phyloP scores from a whole-genome alignment of 2,329 filamentous ascomycete genomes.

The Thelonectria rubi region DNA sequence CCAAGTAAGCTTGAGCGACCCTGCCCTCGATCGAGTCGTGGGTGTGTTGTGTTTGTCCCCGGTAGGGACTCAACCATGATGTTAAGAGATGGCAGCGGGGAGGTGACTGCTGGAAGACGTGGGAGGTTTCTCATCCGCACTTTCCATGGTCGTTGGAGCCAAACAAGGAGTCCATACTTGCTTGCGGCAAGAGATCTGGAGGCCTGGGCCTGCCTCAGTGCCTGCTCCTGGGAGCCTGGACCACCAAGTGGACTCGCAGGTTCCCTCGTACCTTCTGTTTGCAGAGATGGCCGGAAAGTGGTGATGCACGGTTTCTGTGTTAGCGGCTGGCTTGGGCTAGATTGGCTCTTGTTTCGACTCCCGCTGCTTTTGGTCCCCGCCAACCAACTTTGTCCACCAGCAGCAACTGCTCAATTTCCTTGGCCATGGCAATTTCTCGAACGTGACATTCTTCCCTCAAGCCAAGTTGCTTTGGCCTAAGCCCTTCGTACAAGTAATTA shows the following conservation, averaged over 20 bases:
- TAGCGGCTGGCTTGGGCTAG: constrained; percentile 15
- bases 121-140: background rate
- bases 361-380: constrained; percentile 2
- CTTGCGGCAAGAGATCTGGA: constrained; percentile 10
- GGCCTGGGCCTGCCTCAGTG: constrained; percentile 4
- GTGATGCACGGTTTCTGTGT: background rate
- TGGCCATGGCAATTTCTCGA: constrained; percentile 5
- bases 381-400: constrained; percentile 12
- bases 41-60: background rate
- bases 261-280: constrained; percentile 9
- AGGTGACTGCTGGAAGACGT: no score
- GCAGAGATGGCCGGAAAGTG: constrained; percentile 6
- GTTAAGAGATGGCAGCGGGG: background rate
- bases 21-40: no score
- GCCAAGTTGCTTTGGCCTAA: no score
- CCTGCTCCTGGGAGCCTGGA: constrained; percentile 2
- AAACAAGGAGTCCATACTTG: background rate
- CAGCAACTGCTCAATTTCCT: constrained; percentile 5
- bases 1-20: no score
- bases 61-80: background rate
- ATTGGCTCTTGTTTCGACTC: constrained; percentile 17
- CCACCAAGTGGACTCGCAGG: background rate
- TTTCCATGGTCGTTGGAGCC: no score
- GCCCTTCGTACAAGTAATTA: no score
- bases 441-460: constrained; percentile 9